Base-by-base conservation (phyloP, 2,329 filamentous ascomycete species). In the Pseudocercospora ulei region DNA sequence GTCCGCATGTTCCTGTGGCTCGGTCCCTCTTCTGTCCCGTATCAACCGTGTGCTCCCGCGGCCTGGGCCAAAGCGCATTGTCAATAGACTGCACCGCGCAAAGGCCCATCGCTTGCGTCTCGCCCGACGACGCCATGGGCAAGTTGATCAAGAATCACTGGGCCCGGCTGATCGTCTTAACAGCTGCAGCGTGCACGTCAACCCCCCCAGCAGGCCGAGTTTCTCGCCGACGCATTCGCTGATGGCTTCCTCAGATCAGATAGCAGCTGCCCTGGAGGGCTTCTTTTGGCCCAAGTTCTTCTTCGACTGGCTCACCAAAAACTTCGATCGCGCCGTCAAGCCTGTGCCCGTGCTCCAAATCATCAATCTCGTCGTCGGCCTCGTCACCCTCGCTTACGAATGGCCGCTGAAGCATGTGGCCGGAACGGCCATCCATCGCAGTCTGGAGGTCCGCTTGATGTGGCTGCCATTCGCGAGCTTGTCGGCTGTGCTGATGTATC, bases 281-380 rank as follows among this genome's bases (percentile, higher is more conserved):
- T 94, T 90, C 72, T 88, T 98, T 74, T 98, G 87, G 86, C 90
- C 90, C 51, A 98, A 98, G 64, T 80, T 98, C 59, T 93, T 98
- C 67, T 98, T 83, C 81, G 90, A 98, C 65, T 94, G 94, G 62
- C 66, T 90, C 50, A 95, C 88, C 44, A 86, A 84, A 57, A 86
- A 84, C 54, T 77, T 98, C 53, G 84, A 98, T 59, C 72, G 69
- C 39, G 82, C 81, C 33, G 84, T 96, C 46, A 86, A 82, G 56
- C 88, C 88, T 0, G 62, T 90, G n/a, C 90, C 90, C 1, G 69
- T 86, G 35, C 70, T 98, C 9, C 90, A 98, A 61, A 82, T 81
- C 56, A 72, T 96, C 66, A 98, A 98, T 57, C 68, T 98, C 14
- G 13, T 95, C 28, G 71, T 93, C 56, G 87, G 84, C 9, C 53